Percentiles rank a stretch among this genome's conserved stretches.
These are phyloP conservation scores for Cryphonectria naterciae DNA, from an alignment of 2,329 filamentous ascomycete species.

Conservation along the genomic window DNA sequence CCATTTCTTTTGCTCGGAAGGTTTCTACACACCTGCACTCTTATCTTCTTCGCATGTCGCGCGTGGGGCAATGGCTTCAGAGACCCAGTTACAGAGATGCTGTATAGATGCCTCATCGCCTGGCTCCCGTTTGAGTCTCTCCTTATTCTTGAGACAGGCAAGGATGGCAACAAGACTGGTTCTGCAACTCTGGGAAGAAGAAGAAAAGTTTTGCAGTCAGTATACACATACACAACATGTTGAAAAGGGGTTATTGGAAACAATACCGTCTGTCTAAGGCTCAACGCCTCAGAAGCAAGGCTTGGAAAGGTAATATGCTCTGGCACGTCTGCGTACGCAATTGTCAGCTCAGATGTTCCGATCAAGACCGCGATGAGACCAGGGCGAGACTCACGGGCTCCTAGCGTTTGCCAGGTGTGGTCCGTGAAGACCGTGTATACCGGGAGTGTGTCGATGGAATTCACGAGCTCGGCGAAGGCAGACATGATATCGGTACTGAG, in stretches of 20 bases:
- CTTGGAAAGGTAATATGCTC: constrained; percentile 13
- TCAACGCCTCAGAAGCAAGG: constrained; percentile 9
- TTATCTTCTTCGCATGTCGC: neutral
- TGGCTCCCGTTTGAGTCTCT: constrained; percentile 5
- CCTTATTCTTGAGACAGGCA: constrained; percentile 19
- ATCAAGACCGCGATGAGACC: neutral
- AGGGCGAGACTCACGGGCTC: constrained; percentile 16
- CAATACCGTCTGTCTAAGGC: constrained; percentile 16
- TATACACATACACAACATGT: neutral
- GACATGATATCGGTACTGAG: constrained; percentile 12
- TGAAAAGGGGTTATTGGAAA: neutral
- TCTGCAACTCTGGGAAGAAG: constrained; percentile 2
- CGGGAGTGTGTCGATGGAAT: constrained; percentile 3
- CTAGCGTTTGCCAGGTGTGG: constrained; percentile 18
- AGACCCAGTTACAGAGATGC: constrained; percentile 15
- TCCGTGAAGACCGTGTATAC: constrained; percentile 8
- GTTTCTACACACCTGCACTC: constrained; percentile 9
- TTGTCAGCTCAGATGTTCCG: constrained; percentile 17
- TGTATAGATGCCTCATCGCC: constrained; percentile 13
- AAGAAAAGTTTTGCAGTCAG: neutral
- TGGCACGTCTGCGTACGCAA: constrained; percentile 13
- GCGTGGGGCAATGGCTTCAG: constrained; percentile 17
- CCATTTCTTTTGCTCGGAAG: neutral
- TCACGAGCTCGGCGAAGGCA: constrained; percentile 8
- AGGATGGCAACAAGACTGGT: constrained; percentile 20